phyloP scores from a whole-genome alignment of 1,284 basidiomycete genomes.

The Fomitopsis pinicola region DNA sequence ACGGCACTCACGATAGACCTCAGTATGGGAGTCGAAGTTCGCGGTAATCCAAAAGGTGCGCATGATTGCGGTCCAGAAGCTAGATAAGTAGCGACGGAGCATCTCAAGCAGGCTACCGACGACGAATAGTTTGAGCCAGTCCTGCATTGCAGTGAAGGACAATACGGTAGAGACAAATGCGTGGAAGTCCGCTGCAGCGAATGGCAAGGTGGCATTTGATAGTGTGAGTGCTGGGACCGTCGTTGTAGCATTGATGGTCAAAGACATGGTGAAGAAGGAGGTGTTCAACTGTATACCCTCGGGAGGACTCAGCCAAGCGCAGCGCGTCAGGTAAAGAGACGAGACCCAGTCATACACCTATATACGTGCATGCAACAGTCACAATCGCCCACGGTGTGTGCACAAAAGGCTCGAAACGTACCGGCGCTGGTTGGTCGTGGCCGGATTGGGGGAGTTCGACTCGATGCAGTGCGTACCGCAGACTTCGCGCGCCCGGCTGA shows the following conservation, averaged over 20 bases:
- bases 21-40: slow-evolving; percentile 26
- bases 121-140: slow-evolving; percentile 27
- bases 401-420: too few species aligned
- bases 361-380: too few species aligned
- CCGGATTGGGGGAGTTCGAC: neutral
- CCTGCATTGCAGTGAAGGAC: slow-evolving; percentile 17
- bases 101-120: slow-evolving; percentile 19
- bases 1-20: slow-evolving; percentile 17
- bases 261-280: too few species aligned
- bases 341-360: too few species aligned
- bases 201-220: neutral
- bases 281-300: too few species aligned
- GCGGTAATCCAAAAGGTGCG: slow-evolving; percentile 18
- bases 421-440: too few species aligned
- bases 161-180: slow-evolving; percentile 8
- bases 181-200: neutral
- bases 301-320: too few species aligned
- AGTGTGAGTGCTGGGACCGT: neutral
- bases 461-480: neutral
- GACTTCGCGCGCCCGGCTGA: too few species aligned
- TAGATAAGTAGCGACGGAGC: slow-evolving; percentile 10
- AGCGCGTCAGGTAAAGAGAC: too few species aligned
- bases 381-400: too few species aligned
- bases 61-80: slow-evolving; percentile 7
- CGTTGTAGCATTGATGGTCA: neutral